These are phyloP conservation scores for Saccharomycopsis oosterbeekiorum DNA, from an alignment of 805 yeast genomes.

Conservation along the genomic window DNA sequence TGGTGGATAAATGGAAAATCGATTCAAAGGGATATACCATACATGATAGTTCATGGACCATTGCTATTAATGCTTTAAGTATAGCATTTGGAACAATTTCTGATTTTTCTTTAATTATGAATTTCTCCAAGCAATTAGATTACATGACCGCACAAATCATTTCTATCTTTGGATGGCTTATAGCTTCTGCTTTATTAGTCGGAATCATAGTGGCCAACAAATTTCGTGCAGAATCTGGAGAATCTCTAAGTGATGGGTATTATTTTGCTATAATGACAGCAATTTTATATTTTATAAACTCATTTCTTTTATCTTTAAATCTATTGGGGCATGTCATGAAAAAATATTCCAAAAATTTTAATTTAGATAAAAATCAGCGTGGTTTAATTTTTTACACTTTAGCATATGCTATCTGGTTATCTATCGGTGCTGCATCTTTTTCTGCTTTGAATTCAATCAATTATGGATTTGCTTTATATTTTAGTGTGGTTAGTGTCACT, in stretches of 20 bases:
- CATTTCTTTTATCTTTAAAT: slow-evolving; percentile 43
- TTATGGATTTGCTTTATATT: slow-evolving; percentile 64
- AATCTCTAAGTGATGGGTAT: slow-evolving; percentile 49
- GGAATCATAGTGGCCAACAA: slow-evolving; percentile 32
- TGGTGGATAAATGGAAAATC: slow-evolving; percentile 58
- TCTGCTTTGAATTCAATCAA: slow-evolving; percentile 35
- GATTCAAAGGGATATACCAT: slow-evolving; percentile 23
- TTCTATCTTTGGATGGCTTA: slow-evolving; percentile 55
- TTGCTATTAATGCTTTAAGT: slow-evolving; percentile 51
- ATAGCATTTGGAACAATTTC: slow-evolving; percentile 57
- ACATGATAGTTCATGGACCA: slow-evolving; percentile 33
- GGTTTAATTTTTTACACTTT: slow-evolving; percentile 64
- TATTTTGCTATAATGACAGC: slow-evolving; percentile 71
- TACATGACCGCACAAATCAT: slow-evolving; percentile 54
- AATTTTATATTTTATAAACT: slow-evolving; percentile 49
- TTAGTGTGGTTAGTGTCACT: slow-evolving; percentile 58
- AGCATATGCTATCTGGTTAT: slow-evolving; percentile 57
- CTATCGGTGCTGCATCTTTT: slow-evolving; percentile 58
- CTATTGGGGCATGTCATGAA: slow-evolving; percentile 47
- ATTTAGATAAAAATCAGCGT: slow-evolving; percentile 57
- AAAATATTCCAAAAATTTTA: slow-evolving; percentile 63
- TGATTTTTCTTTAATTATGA: slow-evolving; percentile 58
- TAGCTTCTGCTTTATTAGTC: slow-evolving; percentile 46
- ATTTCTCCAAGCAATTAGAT: slow-evolving; percentile 49
- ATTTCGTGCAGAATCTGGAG: slow-evolving; percentile 17